Base-by-base conservation (phyloP, 306 rosid genomes). In the Vicia faba region DNA sequence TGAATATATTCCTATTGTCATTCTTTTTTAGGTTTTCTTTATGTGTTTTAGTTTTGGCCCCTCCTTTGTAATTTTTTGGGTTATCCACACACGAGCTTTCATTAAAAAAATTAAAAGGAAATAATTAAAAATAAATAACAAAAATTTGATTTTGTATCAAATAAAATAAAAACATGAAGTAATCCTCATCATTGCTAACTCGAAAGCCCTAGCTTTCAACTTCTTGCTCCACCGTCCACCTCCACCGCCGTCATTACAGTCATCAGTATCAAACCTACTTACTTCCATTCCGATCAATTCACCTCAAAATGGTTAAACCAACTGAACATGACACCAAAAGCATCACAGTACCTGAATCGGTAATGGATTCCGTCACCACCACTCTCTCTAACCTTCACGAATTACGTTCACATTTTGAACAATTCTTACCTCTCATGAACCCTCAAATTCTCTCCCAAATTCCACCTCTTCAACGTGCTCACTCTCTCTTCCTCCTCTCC, bases 391-490 rank as follows among this genome's bases (percentile, higher is more conserved):
- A 78, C 68, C 80, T 88, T 0, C 86, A 74, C 15, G 79, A 82
- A 25, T 73, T 90, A 4, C 81, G 69, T 48, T 26, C 83, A 2
- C 85, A 83, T 64, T 81, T 84, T 49, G 56, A 56, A 9, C 74
- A 84, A 2, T 78, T 86, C 41, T 20, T 90, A 59, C 71, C 97
- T 50, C 91, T 86, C 20, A 82, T 75, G 2, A 87, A 90, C 57
- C 86, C 97, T 3, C 75, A 84, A 8, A 51, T 67, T 29, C 96
- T 93, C 23, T 61, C 93, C 50, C 64, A 88, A 75, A 51, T 88
- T 84, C 85, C 85, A 35, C 95, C 99, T 71, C 84, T 93, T 28
- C 83, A 90, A 45, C 96, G 97, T 3, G 96, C 99, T 66, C 95
- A 85, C 7, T 75, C 95, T 4, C 70, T 90, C 61, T 89, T 90